Percentiles rank a stretch among this genome's conserved stretches.
phyloP scores from a whole-genome alignment of 495 filamentous ascomycete species.

The Durotheca rogersii region DNA sequence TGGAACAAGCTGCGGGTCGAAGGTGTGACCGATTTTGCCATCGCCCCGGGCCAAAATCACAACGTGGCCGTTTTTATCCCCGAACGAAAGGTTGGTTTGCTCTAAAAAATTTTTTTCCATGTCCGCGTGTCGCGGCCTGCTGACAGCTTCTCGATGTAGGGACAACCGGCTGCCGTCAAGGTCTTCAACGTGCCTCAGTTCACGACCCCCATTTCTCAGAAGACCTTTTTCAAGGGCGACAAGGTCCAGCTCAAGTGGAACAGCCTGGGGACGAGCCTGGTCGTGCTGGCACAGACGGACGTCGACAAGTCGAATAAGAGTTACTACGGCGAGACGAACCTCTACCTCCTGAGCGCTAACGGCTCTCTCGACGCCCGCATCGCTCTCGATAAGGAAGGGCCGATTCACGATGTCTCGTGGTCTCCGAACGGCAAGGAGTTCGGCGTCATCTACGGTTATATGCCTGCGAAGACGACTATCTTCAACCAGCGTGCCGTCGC shows the following conservation, averaged over 20 bases:
- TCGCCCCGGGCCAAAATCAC: conserved; percentile 84
- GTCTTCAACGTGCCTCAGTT: conserved; percentile 92
- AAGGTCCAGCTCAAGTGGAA: conserved; percentile 99
- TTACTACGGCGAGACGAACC: conserved; percentile 97
- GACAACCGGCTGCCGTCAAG: conserved; percentile 88
- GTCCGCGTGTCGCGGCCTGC: background rate
- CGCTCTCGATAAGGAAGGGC: conserved; percentile 93
- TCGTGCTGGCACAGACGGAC: conserved; percentile 96
- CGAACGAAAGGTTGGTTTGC: conserved; percentile 75
- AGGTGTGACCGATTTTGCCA: conserved; percentile 84
- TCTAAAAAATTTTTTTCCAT: background rate
- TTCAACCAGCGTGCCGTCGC: conserved; percentile 85
- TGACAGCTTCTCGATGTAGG: conserved; percentile 50
- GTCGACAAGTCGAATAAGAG: conserved; percentile 97
- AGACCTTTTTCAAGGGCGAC: conserved; percentile 98
- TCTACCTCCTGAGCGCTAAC: conserved; percentile 91
- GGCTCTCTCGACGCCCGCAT: conserved; percentile 91
- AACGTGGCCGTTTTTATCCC: conserved; percentile 92
- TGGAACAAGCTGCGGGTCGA: conserved; percentile 95
- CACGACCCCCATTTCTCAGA: conserved; percentile 77
- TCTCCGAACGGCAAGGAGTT: conserved; percentile 96
- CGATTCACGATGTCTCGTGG: conserved; percentile 98
- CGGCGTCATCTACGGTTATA: conserved; percentile 94
- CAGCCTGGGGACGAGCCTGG: conserved; percentile 78
- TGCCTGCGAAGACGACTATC: conserved; percentile 96